Conservation (phyloP, 1,284 basidiomycete genomes). For the Golubevia sp. region DNA sequence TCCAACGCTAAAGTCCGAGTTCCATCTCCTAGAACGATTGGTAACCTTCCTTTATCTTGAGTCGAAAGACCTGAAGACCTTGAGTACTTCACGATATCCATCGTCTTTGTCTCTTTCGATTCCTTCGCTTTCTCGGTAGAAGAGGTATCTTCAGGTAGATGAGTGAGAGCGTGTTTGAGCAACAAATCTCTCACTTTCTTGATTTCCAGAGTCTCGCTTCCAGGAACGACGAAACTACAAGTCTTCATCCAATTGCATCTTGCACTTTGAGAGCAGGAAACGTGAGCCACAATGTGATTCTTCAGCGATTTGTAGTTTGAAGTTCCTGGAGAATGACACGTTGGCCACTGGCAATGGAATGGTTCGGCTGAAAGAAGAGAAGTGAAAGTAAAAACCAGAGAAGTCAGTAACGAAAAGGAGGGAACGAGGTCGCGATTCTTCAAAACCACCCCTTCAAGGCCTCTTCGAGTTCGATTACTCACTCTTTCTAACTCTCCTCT, state of each 20-base stretch:
- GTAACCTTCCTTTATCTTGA: not conserved
- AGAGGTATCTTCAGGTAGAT: constrained; percentile 10
- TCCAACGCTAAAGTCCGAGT: not conserved
- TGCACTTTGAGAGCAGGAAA: constrained; percentile 19
- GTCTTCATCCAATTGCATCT: constrained; percentile 39
- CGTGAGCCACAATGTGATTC: constrained; percentile 33
- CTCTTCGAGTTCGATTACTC: not conserved
- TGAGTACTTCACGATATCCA: too few species aligned
- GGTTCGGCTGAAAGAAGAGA: not conserved
- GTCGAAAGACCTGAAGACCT: not conserved
- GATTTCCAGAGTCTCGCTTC: not conserved
- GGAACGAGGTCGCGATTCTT: too few species aligned
- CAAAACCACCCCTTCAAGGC: too few species aligned
- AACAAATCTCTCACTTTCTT: constrained; percentile 14
- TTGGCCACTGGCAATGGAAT: constrained; percentile 37
- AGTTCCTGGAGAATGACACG: constrained; percentile 30
- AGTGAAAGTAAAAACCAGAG: not conserved
- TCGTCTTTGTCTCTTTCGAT: not conserved
- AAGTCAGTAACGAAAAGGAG: not conserved
- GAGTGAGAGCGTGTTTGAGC: constrained; percentile 29
- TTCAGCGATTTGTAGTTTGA: constrained; percentile 20
- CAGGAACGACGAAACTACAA: constrained; percentile 27
- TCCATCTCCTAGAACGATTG: not conserved
- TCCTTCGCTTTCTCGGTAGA: not conserved
- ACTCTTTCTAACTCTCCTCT: not conserved